These are phyloP conservation scores for Cenchrus fungigraminus DNA, from an alignment of 176 grass and related monocot genomes.

Conservation along the genomic window DNA sequence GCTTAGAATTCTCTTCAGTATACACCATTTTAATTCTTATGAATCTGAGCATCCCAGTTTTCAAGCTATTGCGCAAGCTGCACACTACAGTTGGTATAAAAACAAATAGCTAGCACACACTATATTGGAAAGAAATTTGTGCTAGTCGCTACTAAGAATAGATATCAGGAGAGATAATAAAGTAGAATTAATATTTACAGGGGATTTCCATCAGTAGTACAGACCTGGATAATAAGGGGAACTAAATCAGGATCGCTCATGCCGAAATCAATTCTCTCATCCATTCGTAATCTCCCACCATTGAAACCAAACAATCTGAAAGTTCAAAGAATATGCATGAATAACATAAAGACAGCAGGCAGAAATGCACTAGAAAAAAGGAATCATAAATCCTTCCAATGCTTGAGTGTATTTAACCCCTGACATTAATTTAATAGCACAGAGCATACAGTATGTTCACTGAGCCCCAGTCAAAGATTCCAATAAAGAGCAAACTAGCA, in stretches of 20 bases:
- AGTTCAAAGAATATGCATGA: slow-evolving; percentile 29
- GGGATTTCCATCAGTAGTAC: slow-evolving; percentile 12
- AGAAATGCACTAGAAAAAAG: background rate
- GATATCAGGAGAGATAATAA: background rate
- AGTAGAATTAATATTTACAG: slow-evolving; percentile 8
- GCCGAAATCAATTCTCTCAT: slow-evolving; percentile 96
- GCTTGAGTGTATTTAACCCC: background rate
- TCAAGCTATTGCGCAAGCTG: background rate
- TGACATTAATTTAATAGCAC: background rate
- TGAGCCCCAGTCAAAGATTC: background rate
- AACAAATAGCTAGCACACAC: slow-evolving; percentile 2
- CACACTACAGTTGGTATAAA: background rate
- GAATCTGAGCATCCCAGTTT: slow-evolving; percentile 15
- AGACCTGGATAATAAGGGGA: slow-evolving; percentile 95
- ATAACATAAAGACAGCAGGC: slow-evolving; percentile 30
- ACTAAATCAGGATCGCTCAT: slow-evolving; percentile 99
- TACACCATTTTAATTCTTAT: background rate
- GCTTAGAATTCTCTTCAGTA: background rate
- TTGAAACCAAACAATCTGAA: slow-evolving; percentile 92
- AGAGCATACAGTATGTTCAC: background rate
- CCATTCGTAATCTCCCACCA: slow-evolving; percentile 90
- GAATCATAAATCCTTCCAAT: background rate
- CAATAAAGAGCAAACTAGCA: background rate
- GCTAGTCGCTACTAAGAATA: slow-evolving; percentile 5
- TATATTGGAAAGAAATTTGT: background rate